These are phyloP conservation scores for Cladorrhinum samala DNA, from an alignment of 495 filamentous ascomycete genomes.

Conservation along the genomic window DNA sequence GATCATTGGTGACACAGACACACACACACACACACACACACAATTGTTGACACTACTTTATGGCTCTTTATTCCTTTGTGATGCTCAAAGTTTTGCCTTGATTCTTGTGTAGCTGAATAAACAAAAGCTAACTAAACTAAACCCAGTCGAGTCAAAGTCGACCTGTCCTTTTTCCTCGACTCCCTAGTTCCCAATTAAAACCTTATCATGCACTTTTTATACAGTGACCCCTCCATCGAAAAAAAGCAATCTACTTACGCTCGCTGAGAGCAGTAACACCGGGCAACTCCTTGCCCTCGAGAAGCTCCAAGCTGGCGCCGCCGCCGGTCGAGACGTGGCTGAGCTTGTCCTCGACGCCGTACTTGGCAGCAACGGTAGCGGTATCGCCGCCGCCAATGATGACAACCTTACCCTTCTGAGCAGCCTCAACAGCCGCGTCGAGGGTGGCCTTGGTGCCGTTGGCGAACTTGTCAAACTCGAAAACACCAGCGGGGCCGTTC, in stretches of 20 bases:
- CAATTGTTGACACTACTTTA: no score
- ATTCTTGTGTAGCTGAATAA: not conserved
- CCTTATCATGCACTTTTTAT: constrained; percentile 5
- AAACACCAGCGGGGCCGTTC: constrained; percentile 97
- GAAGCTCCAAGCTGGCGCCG: constrained; percentile 88
- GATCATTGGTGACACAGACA: no score
- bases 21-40: no score
- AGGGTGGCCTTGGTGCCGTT: constrained; percentile 84
- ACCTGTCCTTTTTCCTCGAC: not conserved
- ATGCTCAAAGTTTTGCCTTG: not conserved
- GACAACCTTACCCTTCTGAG: constrained; percentile 77
- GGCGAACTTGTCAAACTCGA: constrained; percentile 93
- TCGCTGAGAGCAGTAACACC: constrained; percentile 88
- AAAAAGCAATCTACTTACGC: constrained; percentile 37
- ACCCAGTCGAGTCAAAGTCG: not conserved
- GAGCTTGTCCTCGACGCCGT: constrained; percentile 88
- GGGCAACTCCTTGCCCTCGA: constrained; percentile 96
- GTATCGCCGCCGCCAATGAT: constrained; percentile 99
- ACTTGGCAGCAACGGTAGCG: constrained; percentile 96
- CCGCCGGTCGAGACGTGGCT: constrained; percentile 97
- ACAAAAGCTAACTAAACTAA: not conserved
- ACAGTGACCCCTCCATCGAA: constrained; percentile 8
- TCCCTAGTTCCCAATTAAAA: not conserved
- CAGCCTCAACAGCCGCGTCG: constrained; percentile 75
- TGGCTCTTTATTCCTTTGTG: no score